These are phyloP conservation scores for Penicillium sp. DNA, from an alignment of 2,329 filamentous ascomycete species.

Conservation along the genomic window DNA sequence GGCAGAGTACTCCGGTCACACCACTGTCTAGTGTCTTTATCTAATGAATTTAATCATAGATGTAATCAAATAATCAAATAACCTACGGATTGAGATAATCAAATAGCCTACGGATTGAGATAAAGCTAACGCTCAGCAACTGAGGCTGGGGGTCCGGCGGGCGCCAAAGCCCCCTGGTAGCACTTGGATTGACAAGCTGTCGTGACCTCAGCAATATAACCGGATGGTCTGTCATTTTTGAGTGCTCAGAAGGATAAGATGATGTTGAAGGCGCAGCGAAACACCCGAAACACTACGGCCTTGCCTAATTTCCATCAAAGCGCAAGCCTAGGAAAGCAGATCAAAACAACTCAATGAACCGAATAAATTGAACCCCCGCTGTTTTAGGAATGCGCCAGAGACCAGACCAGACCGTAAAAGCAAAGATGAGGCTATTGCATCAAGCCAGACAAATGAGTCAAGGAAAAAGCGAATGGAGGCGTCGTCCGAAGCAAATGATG, in stretches of 20 bases:
- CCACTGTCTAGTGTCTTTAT: too few relatives aligned
- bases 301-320: slow-evolving; percentile 31
- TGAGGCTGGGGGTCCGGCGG: too few relatives aligned
- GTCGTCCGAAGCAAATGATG: slow-evolving; percentile 14
- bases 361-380: slow-evolving; percentile 32
- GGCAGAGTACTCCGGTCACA: too few relatives aligned
- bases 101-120: too few relatives aligned
- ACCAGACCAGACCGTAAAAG: slow-evolving; percentile 28
- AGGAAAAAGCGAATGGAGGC: slow-evolving; percentile 21
- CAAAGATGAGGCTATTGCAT: slow-evolving; percentile 13
- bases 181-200: not conserved
- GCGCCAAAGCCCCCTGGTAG: too few relatives aligned
- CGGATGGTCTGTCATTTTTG: slow-evolving; percentile 23
- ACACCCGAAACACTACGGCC: slow-evolving; percentile 12
- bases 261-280: slow-evolving; percentile 16
- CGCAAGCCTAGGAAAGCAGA: slow-evolving; percentile 31
- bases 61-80: too few relatives aligned
- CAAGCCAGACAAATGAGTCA: slow-evolving; percentile 18
- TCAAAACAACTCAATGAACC: slow-evolving; percentile 32
- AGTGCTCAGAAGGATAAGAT: slow-evolving; percentile 19
- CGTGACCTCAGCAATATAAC: slow-evolving; percentile 13
- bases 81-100: too few relatives aligned
- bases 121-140: too few relatives aligned
- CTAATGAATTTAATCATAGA: too few relatives aligned
- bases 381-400: slow-evolving; percentile 36